phyloP scores from a whole-genome alignment of 2,329 filamentous ascomycete species.

The Colletotrichum cuscutae region DNA sequence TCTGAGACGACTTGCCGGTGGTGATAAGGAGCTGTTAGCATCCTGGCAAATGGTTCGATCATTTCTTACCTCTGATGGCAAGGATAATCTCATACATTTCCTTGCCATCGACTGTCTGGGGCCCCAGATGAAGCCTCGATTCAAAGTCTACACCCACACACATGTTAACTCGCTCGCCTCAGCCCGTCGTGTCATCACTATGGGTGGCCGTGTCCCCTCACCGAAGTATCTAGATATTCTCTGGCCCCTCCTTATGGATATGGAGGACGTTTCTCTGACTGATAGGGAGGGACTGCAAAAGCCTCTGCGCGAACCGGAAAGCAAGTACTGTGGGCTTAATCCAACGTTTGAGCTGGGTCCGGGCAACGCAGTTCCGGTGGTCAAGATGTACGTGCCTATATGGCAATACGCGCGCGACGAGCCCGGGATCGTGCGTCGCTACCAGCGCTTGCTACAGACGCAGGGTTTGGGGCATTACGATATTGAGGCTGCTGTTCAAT shows the following conservation, averaged over 20 bases:
- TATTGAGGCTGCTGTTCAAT: background rate
- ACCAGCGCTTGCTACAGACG: constrained; percentile 4
- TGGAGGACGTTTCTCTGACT: background rate
- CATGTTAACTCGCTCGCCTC: background rate
- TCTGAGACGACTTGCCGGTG: background rate
- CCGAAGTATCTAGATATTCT: background rate
- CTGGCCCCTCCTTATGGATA: background rate
- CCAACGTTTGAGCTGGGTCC: constrained; percentile 38
- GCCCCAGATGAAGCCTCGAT: background rate
- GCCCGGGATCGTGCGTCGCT: background rate
- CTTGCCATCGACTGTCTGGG: constrained; percentile 19
- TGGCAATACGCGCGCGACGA: constrained; percentile 29
- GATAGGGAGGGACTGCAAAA: background rate
- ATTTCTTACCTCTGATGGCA: background rate
- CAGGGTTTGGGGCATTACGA: constrained; percentile 7
- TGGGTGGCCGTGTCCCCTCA: background rate
- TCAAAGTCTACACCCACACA: background rate
- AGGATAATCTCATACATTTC: background rate
- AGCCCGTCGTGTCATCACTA: background rate
- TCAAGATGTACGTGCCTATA: constrained; percentile 38
- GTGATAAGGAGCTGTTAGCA: background rate
- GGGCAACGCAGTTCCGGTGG: constrained; percentile 32
- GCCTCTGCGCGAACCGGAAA: background rate
- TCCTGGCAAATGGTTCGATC: background rate
- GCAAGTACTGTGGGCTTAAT: background rate